Evolutionary conservation across 2,329 filamentous ascomycete species (phyloP).

Genomic region (Amylocarpus encephaloides): DNA sequence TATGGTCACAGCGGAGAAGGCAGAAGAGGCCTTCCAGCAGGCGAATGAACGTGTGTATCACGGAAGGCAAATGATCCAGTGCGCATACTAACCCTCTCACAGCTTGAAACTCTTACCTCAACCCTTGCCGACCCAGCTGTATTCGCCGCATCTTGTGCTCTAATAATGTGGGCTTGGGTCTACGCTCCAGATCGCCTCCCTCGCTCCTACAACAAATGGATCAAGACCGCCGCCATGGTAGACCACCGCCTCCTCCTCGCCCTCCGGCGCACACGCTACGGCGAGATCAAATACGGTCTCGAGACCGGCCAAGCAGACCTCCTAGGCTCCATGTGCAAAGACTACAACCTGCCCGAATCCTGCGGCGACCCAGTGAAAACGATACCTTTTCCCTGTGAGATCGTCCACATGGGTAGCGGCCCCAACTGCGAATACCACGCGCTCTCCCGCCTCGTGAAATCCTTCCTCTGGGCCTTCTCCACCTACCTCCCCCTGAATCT

Average conservation of each 20-base stretch:
- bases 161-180: constrained; percentile 89
- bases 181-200: constrained; percentile 68
- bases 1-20: constrained; percentile 50
- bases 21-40: constrained; percentile 39
- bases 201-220: constrained; percentile 73
- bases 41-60: constrained; percentile 41
- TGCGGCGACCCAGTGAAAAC: constrained; percentile 68
- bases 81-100: constrained; percentile 9
- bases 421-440: constrained; percentile 71
- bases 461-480: constrained; percentile 67
- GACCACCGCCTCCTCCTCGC: constrained; percentile 69
- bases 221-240: constrained; percentile 67
- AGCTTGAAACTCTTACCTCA: constrained; percentile 34
- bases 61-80: neutral
- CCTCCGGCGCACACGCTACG: constrained; percentile 58
- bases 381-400: constrained; percentile 71
- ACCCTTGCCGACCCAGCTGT: constrained; percentile 57
- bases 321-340: constrained; percentile 64
- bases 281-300: constrained; percentile 63
- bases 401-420: constrained; percentile 76
- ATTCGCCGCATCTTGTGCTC: constrained; percentile 64
- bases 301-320: constrained; percentile 65
- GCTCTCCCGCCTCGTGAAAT: constrained; percentile 56
- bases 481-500: constrained; percentile 74
- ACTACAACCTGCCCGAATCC: constrained; percentile 59